Evolutionary conservation across 352 stramenopile species (phyloP).

Genomic region (Salisapilia sapeloensis): DNA sequence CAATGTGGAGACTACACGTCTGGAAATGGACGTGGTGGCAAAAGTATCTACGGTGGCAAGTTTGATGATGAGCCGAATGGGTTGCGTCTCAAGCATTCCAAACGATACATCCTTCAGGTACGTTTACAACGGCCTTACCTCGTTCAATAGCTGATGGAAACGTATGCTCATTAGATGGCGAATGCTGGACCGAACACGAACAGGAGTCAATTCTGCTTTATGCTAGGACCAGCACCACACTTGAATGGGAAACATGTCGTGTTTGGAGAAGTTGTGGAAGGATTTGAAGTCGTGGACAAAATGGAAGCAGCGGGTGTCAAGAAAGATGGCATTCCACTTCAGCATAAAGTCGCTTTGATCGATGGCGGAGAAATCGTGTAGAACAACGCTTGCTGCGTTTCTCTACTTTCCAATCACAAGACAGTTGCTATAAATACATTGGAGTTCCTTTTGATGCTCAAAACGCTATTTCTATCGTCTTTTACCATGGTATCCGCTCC

Average conservation of each 20-base stretch:
- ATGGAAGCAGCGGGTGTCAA: constrained; percentile 59
- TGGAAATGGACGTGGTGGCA: constrained; percentile 88
- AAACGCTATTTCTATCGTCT: too few species aligned
- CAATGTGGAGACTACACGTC: constrained; percentile 93
- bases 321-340: constrained; percentile 32
- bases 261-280: constrained; percentile 74
- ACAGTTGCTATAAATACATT: too few species aligned
- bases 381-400: too few species aligned
- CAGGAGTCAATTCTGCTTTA: constrained; percentile 99
- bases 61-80: constrained; percentile 96
- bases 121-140: too few species aligned
- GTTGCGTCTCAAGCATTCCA: constrained; percentile 56
- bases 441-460: too few species aligned
- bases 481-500: constrained; percentile 33
- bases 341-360: constrained; percentile 61
- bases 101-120: constrained; percentile 65
- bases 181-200: constrained; percentile 97
- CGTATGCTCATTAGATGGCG: constrained; percentile 91
- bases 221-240: constrained; percentile 47
- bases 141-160: constrained; percentile 4
- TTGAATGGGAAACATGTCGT: constrained; percentile 75
- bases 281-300: constrained; percentile 66
- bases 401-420: too few species aligned
- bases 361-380: constrained; percentile 63
- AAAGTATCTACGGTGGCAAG: constrained; percentile 94